Percentiles rank a stretch among this genome's conserved stretches.
Conservation (phyloP, 768 basidiomycete genomes). For the Rhodotorula paludigena region DNA sequence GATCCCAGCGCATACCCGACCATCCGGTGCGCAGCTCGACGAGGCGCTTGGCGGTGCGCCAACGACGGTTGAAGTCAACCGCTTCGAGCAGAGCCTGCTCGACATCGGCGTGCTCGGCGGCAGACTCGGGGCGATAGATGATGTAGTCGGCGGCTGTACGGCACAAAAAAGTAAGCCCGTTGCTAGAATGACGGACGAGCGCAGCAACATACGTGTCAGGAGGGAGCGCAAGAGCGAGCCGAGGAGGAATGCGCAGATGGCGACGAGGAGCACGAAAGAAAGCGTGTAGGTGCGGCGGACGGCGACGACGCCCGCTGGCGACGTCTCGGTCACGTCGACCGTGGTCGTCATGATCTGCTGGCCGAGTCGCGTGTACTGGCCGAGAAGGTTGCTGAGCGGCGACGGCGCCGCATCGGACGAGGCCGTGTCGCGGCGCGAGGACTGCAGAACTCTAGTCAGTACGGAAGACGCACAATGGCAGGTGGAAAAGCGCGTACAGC, state of each 20-base stretch:
- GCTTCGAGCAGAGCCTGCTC: conserved; percentile 33
- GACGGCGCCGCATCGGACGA: neutral
- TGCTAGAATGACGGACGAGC: neutral
- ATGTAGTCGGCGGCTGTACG: conserved; percentile 36
- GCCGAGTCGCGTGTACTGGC: conserved; percentile 33
- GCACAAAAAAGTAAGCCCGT: neutral
- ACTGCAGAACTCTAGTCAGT: neutral
- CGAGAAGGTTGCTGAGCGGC: conserved; percentile 31
- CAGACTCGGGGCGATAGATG: conserved; percentile 26
- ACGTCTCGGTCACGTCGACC: conserved; percentile 3
- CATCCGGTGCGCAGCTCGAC: conserved; percentile 32
- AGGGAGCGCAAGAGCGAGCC: conserved; percentile 85
- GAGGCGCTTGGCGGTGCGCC: conserved; percentile 40
- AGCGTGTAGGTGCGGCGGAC: conserved; percentile 49
- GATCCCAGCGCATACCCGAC: conserved; percentile 24
- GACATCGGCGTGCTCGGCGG: conserved; percentile 16
- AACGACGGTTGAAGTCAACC: conserved; percentile 37
- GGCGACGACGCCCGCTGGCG: conserved; percentile 21
- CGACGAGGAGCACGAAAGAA: conserved; percentile 66
- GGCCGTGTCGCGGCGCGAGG: conserved; percentile 15
- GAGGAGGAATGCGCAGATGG: conserved; percentile 80
- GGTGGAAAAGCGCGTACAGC: neutral
- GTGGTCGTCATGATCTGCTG: conserved; percentile 18
- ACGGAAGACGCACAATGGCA: too few species aligned
- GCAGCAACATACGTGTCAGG: conserved; percentile 84